A percentile compares a stretch with the other conserved stretches of the same genome.
These are phyloP conservation scores for Wallacemonas sp. DNA, from an alignment of 208 protist genomes.

Conservation along the genomic window DNA sequence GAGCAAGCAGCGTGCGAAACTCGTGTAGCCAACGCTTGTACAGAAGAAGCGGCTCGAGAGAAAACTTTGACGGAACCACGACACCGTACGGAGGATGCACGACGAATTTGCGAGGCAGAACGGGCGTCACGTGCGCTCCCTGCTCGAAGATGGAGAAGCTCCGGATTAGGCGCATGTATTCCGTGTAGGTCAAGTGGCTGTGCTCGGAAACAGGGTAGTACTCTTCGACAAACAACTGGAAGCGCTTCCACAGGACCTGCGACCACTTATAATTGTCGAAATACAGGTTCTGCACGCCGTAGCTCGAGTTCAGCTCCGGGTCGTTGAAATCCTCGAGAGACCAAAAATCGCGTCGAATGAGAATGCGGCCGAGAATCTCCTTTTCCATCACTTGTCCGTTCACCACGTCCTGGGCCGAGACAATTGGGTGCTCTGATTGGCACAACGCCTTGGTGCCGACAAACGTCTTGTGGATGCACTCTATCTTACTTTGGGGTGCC, in stretches of 20 bases:
- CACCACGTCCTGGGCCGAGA: slow-evolving; percentile 56
- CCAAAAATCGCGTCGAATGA: slow-evolving; percentile 90
- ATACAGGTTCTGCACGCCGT: slow-evolving; percentile 86
- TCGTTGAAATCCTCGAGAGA: slow-evolving; percentile 87
- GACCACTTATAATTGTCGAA: slow-evolving; percentile 94
- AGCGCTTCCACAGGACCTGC: slow-evolving; percentile 83
- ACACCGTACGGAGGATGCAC: slow-evolving; percentile 82
- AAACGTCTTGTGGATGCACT: slow-evolving; percentile 67
- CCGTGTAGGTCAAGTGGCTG: slow-evolving; percentile 73
- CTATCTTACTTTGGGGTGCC: slow-evolving; percentile 69
- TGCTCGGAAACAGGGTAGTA: slow-evolving; percentile 84
- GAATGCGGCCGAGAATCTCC: slow-evolving; percentile 63
- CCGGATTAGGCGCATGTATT: slow-evolving; percentile 79
- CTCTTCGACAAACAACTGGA: slow-evolving; percentile 84
- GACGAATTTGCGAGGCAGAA: slow-evolving; percentile 42
- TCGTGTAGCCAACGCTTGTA: slow-evolving; percentile 73
- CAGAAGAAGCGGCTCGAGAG: slow-evolving; percentile 74
- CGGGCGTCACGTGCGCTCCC: slow-evolving; percentile 47
- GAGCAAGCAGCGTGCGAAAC: slow-evolving; percentile 60
- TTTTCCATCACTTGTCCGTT: slow-evolving; percentile 37
- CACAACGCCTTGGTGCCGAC: slow-evolving; percentile 55
- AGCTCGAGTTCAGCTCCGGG: slow-evolving; percentile 84
- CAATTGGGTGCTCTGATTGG: slow-evolving; percentile 65
- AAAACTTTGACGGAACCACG: slow-evolving; percentile 41
- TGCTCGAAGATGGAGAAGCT: slow-evolving; percentile 85